Evolutionary conservation across 108 stramenopile genomes (phyloP), one percentile per base, ranked within the genome.

Genomic region (Fistulifera solaris): DNA sequence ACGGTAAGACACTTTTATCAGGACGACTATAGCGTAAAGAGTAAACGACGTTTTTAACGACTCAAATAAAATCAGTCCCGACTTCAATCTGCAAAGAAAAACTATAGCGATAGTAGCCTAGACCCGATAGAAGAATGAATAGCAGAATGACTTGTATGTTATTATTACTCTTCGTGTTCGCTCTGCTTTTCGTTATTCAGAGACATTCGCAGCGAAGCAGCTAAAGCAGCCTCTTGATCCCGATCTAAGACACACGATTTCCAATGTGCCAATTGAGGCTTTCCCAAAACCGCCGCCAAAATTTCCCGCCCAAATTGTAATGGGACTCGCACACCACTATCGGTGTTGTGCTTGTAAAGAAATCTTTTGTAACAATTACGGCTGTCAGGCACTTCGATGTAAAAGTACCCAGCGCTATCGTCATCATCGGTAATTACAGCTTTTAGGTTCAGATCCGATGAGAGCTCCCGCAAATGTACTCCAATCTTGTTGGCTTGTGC

Each of bases 251-350:
- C 74, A 62, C 87, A 94, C 22, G 81, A 72, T 62, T 90, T 89
- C 93, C 93, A 94, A 49, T 89, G 85, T 14, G 79, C 78, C 17
- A 83, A 46, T 3, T 83, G 68, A 4, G 79, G 79, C 31, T 76
- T 74, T 8, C 70, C 63, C 44, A 87, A 42, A 13, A 87, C 83
- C 13, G 77, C 72, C 1, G 86, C 86, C 53, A 86, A 58, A 0
- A 91, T 76, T 68, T 94, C 93, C 66, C 93, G 65, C 3, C 88
- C 93, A 68, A 94, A 89, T 53, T 94, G 93, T 52, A 94, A 65
- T 14, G 89, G 87, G 10, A 85, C 76, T 15, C 19, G 19, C 0
- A 24, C 17, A 17, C 65, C 23, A 54, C 22, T 56, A 40, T 45
- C 47, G 12, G 45, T 57, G 41, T 56, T 65, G 7, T 72, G 70